phyloP scores from a whole-genome alignment of 768 basidiomycete genomes.

The Tricholomella constricta region DNA sequence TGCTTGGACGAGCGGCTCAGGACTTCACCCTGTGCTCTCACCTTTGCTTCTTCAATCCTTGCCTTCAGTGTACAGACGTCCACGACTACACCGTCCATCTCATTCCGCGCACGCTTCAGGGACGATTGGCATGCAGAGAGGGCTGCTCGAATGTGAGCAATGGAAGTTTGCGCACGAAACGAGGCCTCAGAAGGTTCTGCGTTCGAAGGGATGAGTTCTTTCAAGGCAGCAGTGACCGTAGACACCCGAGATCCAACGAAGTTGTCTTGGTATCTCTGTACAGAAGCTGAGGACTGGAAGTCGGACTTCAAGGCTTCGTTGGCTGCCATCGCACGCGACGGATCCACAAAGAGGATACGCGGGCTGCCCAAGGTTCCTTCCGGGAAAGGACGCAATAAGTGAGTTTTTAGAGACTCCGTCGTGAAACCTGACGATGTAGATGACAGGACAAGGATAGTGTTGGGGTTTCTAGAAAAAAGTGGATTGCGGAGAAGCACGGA shows the following conservation, averaged over 20 bases:
- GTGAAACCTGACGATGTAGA: slow-evolving; percentile 27
- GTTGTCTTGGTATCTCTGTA: slow-evolving; percentile 68
- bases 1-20: slow-evolving; percentile 28
- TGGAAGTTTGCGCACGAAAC: slow-evolving; percentile 39
- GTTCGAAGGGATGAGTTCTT: slow-evolving; percentile 20
- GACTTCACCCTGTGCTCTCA: slow-evolving; percentile 36
- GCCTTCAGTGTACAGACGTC: slow-evolving; percentile 39
- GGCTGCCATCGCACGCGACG: slow-evolving; percentile 57
- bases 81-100: slow-evolving; percentile 36
- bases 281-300: slow-evolving; percentile 45
- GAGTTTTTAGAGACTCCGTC: slow-evolving; percentile 5
- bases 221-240: slow-evolving; percentile 43
- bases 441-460: slow-evolving; percentile 46
- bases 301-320: slow-evolving; percentile 48
- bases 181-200: slow-evolving; percentile 9
- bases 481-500: slow-evolving; percentile 34
- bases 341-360: slow-evolving; percentile 54
- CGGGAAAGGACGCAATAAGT: slow-evolving; percentile 12
- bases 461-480: slow-evolving; percentile 37
- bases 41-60: slow-evolving; percentile 40
- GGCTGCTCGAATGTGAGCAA: slow-evolving; percentile 41
- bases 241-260: slow-evolving; percentile 62
- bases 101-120: slow-evolving; percentile 30
- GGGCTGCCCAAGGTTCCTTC: slow-evolving; percentile 21
- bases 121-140: slow-evolving; percentile 37